phyloP scores from a whole-genome alignment of 768 basidiomycete genomes.

The Podaxis sp. region DNA sequence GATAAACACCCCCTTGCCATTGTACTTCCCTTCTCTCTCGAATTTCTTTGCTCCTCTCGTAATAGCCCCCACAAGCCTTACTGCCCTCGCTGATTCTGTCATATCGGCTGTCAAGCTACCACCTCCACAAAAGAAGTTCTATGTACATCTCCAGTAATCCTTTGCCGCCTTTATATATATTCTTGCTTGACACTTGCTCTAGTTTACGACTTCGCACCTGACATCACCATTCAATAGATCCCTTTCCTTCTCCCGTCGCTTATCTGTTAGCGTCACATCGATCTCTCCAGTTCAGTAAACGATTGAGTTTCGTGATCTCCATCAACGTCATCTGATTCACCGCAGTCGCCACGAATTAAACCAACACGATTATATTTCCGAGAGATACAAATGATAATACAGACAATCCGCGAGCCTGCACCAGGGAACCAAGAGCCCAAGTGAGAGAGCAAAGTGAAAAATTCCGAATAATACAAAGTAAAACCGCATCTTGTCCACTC shows the following conservation, averaged over 20 bases:
- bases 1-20: neutral
- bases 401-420: neutral
- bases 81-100: constrained; percentile 10
- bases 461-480: neutral
- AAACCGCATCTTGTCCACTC: neutral
- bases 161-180: neutral
- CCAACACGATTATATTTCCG: neutral
- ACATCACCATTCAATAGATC: neutral
- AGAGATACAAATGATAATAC: neutral
- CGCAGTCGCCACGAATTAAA: neutral
- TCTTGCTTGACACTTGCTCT: neutral
- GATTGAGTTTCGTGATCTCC: neutral
- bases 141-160: neutral
- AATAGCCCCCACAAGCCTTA: constrained; percentile 1
- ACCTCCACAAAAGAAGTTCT: neutral
- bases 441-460: neutral
- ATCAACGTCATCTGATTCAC: neutral
- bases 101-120: neutral
- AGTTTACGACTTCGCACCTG: neutral
- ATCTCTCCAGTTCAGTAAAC: neutral
- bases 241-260: neutral
- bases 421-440: neutral
- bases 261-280: neutral
- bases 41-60: neutral
- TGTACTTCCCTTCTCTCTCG: neutral